phyloP scores from a whole-genome alignment of 108 stramenopile genomes.

The Nitzschia sp. region DNA sequence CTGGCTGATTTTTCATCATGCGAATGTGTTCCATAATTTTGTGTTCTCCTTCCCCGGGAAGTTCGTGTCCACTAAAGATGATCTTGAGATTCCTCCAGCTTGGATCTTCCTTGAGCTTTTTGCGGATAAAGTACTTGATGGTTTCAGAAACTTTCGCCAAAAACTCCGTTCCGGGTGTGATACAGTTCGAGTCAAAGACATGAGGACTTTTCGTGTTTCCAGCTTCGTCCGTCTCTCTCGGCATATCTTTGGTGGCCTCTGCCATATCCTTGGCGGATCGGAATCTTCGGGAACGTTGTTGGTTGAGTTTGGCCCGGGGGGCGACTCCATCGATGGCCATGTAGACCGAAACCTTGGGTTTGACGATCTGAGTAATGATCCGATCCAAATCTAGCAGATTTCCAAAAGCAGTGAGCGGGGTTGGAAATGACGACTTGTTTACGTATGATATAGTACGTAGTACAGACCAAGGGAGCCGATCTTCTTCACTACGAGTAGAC shows the following conservation, averaged over 20 bases:
- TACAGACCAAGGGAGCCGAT: no score
- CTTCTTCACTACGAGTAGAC: background rate
- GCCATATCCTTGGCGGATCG: slow-evolving; percentile 93
- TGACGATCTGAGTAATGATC: slow-evolving; percentile 94
- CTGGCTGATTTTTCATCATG: slow-evolving; percentile 79
- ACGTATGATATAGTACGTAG: no score
- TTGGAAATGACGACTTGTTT: no score
- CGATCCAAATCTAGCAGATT: slow-evolving; percentile 75
- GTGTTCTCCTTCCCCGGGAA: slow-evolving; percentile 99
- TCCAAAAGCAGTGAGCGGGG: no score
- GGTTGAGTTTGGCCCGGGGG: slow-evolving; percentile 98
- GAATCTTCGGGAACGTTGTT: slow-evolving; percentile 96
- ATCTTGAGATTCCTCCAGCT: slow-evolving; percentile 89
- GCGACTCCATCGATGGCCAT: slow-evolving; percentile 98
- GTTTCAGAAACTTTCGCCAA: slow-evolving; percentile 85
- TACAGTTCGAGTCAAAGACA: slow-evolving; percentile 98
- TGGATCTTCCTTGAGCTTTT: slow-evolving; percentile 96
- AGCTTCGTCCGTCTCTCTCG: slow-evolving; percentile 36
- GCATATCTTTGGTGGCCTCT: slow-evolving; percentile 72
- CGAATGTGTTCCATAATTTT: slow-evolving; percentile 99
- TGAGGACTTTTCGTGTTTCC: slow-evolving; percentile 24
- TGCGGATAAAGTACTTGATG: slow-evolving; percentile 91
- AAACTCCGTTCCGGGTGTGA: slow-evolving; percentile 99
- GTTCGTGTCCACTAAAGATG: slow-evolving; percentile 96
- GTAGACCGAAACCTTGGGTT: slow-evolving; percentile 92